Evolutionary conservation across 2,329 filamentous ascomycete species (phyloP).

Genomic region (Calcarisporium arbuscula): DNA sequence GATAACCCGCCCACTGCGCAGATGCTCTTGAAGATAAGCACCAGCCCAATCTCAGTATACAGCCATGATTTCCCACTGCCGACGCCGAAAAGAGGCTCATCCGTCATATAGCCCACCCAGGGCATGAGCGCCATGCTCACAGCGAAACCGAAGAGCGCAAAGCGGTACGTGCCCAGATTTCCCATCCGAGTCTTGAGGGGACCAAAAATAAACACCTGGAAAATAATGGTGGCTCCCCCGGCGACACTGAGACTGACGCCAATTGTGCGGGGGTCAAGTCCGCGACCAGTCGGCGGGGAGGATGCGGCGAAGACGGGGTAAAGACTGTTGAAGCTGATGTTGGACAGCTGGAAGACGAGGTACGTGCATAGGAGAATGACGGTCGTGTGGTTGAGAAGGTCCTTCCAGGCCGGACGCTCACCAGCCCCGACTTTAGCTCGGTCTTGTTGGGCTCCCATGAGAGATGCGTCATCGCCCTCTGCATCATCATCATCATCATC

Average conservation of each 20-base stretch:
- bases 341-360: slow-evolving; percentile 86
- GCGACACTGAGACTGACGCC: slow-evolving; percentile 81
- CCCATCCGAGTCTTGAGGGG: slow-evolving; percentile 71
- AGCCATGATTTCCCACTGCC: slow-evolving; percentile 62
- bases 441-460: too few relatives aligned
- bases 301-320: slow-evolving; percentile 90
- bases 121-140: slow-evolving; percentile 83
- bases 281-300: slow-evolving; percentile 67
- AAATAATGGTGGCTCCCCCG: slow-evolving; percentile 77
- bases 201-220: slow-evolving; percentile 82
- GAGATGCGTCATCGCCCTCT: neutral
- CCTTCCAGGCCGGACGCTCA: slow-evolving; percentile 37
- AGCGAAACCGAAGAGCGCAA: slow-evolving; percentile 72
- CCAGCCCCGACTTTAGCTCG: too few relatives aligned
- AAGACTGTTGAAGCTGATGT: slow-evolving; percentile 90
- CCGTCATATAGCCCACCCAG: slow-evolving; percentile 73
- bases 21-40: slow-evolving; percentile 83
- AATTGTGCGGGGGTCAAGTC: slow-evolving; percentile 70
- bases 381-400: slow-evolving; percentile 72
- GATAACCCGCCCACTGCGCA: slow-evolving; percentile 85
- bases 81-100: slow-evolving; percentile 47
- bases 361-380: slow-evolving; percentile 78
- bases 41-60: slow-evolving; percentile 71
- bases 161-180: slow-evolving; percentile 78
- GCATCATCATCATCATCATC: slow-evolving; percentile 14